These are phyloP conservation scores for Nicotiana paniculata DNA, from an alignment of 257 asterid genomes.

Conservation along the genomic window DNA sequence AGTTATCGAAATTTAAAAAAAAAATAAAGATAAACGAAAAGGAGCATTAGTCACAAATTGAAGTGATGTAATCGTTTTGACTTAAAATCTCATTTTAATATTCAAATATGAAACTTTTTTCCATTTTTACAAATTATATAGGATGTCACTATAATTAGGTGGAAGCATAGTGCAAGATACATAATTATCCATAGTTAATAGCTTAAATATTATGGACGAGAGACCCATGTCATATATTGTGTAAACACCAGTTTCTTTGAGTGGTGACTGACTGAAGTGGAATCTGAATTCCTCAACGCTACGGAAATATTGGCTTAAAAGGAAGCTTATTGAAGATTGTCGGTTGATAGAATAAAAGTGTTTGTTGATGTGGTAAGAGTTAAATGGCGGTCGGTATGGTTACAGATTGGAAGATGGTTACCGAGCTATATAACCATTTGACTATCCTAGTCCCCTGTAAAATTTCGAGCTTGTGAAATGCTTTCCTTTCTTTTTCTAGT, in stretches of 20 bases:
- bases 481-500: neutral
- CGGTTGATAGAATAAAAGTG: too few species aligned
- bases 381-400: neutral
- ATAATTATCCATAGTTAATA: neutral
- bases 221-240: neutral
- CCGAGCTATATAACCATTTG: neutral
- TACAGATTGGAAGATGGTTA: neutral
- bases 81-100: neutral
- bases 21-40: too few species aligned
- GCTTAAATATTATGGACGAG: neutral
- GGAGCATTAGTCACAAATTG: neutral
- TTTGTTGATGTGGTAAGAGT: neutral
- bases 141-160: neutral
- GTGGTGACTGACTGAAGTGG: neutral
- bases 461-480: neutral
- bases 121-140: neutral
- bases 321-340: neutral
- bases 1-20: too few species aligned
- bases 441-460: neutral
- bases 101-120: neutral
- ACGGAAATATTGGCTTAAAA: neutral
- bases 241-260: neutral
- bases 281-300: neutral
- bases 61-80: neutral
- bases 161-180: neutral